These are phyloP conservation scores for Nidula microcarpa DNA, from an alignment of 768 basidiomycete genomes.

Conservation along the genomic window DNA sequence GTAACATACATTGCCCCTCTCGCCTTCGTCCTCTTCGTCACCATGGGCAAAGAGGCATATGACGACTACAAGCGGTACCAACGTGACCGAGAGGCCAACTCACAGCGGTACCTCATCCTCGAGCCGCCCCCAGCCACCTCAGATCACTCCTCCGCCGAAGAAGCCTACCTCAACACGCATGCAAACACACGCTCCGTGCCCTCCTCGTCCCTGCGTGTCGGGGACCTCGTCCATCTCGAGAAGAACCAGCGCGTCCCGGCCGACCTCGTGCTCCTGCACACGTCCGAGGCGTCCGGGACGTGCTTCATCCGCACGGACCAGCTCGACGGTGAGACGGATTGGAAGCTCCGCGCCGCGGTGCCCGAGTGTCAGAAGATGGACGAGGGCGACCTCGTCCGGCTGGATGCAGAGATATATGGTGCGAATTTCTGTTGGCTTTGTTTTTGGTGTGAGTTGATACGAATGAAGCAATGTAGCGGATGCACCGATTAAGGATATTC, in stretches of 20 bases:
- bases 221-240: slow-evolving; percentile 87
- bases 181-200: slow-evolving; percentile 74
- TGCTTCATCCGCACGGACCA: slow-evolving; percentile 99
- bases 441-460: slow-evolving; percentile 8
- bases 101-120: slow-evolving; percentile 85
- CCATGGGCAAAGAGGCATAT: slow-evolving; percentile 98
- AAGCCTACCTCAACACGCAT: slow-evolving; percentile 41
- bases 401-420: slow-evolving; percentile 93
- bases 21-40: slow-evolving; percentile 90
- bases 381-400: slow-evolving; percentile 48
- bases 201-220: slow-evolving; percentile 84
- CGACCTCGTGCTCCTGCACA: slow-evolving; percentile 86
- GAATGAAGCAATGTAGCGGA: slow-evolving; percentile 56
- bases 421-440: slow-evolving; percentile 12
- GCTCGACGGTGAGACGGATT: slow-evolving; percentile 97
- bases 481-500: slow-evolving; percentile 94
- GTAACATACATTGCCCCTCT: slow-evolving; percentile 95
- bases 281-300: slow-evolving; percentile 85
- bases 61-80: slow-evolving; percentile 95
- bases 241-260: slow-evolving; percentile 98
- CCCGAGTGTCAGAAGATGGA: slow-evolving; percentile 74
- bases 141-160: slow-evolving; percentile 30
- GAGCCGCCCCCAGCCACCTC: slow-evolving; percentile 41
- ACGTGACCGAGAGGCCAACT: slow-evolving; percentile 94
- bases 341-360: slow-evolving; percentile 93